Base-by-base conservation (phyloP, 768 basidiomycete species). In the Agaricus subrufescens region DNA sequence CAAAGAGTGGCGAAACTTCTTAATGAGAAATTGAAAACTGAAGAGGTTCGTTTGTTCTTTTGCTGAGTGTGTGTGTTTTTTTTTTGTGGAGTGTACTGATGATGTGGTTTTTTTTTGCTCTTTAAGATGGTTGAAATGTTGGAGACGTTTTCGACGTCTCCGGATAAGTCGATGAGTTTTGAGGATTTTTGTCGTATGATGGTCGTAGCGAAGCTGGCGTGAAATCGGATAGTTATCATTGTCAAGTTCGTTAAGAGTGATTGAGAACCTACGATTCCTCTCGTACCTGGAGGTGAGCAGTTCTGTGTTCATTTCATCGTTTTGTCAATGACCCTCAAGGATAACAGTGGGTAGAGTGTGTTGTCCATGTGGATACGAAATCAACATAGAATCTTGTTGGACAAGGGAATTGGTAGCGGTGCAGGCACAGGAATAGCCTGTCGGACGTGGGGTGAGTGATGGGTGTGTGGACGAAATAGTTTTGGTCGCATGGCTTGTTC, bases 181-280 rank as follows among this genome's bases (percentile, higher is more conserved):
- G 67, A 72, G 12, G 89, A 92, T 66, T 94, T 94, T 62, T 81
- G 84, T 60, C 72, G 73, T 23, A 90, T 94, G 83, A 90, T 92
- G 84, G 66, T 84, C 26, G 65, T 75, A 1, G 79, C 87, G 6
- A 81, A 75, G 63, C 68, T 89, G 40, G 79, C 74, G 2, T 85
- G 65, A 71, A 56, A 19, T 19, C 19, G 19, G 19, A 91, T 69
- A 7, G 68, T 62, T 3, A 70, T 71, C 6, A 65, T 58, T 23
- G 71, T 59, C 2, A 66, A 56, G 9, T 66, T 65, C 27, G 30
- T 50, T 29, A 19, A 19, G 19, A 19, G 19, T 19, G 19, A 69
- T 64, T 19, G 52, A 60, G 46, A 50, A 48, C 30, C 34, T 49
- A 5, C 56, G 34, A 54, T 57, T 53, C 10, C 59, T 29, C 37